Evolutionary conservation across 805 yeast genomes (phyloP), one percentile per base, ranked within the genome.

Genomic region (Danielozyma ontarioensis): DNA sequence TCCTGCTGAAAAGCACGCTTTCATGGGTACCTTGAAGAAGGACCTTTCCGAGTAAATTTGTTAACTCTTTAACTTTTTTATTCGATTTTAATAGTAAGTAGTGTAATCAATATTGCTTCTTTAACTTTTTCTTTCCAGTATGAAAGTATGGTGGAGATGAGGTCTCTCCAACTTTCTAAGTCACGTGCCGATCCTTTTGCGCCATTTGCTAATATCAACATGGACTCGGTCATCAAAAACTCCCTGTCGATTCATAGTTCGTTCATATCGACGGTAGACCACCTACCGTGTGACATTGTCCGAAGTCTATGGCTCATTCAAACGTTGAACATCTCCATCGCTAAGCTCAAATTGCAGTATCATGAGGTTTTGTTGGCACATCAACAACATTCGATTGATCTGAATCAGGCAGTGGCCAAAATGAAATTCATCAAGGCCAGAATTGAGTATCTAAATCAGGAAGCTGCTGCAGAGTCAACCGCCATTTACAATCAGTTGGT

Each of bases 1-100:
- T 65, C 95, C 97, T 62, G 97, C 97, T 72, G 99, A 93, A 82
- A 94, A 94, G 89, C 88, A 83, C 68, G 95, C 98, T 68, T 93
- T 93, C 90, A 63, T 89, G 79, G 99, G 99, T 79, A 90, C 98
- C 66, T 83, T 93, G 71, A 93, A 93, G 95, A 89, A 86, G 83
- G 97, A 89, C 74, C 80, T 86, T 68, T 75, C 79, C 65, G 53
- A 53, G 41, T 55, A 54, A 50, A 36, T 45, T 29, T 16, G 24
- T 13, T 25, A 43, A 1, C 50, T 19, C n/a, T n/a, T n/a, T n/a
- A n/a, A n/a, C n/a, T n/a, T n/a, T n/a, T n/a, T n/a, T n/a, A n/a
- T n/a, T n/a, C n/a, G n/a, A n/a, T n/a, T n/a, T n/a, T n/a, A n/a
- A n/a, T n/a, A n/a, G n/a, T n/a, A n/a, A n/a, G n/a, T n/a, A n/a